Conservation (phyloP, 495 filamentous ascomycete genomes). For the Aspergillus saccharolyticus region DNA sequence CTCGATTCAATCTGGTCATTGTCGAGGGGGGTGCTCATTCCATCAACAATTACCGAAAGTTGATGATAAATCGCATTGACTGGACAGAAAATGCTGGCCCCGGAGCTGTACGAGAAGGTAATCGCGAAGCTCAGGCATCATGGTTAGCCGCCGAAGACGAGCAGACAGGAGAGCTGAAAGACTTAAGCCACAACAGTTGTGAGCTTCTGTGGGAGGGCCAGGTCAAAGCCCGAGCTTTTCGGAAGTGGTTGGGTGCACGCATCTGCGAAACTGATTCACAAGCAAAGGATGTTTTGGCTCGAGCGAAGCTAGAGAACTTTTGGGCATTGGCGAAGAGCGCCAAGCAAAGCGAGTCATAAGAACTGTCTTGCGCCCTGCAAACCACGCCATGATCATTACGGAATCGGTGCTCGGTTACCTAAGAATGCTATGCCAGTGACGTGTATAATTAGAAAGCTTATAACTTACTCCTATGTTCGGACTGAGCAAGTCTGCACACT, state of each 20-base stretch:
- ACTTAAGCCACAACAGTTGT: slow-evolving; percentile 75
- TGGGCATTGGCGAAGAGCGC: slow-evolving; percentile 87
- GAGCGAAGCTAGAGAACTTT: slow-evolving; percentile 88
- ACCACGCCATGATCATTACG: not conserved
- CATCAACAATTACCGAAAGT: slow-evolving; percentile 75
- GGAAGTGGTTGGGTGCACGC: slow-evolving; percentile 72
- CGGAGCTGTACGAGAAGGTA: slow-evolving; percentile 53
- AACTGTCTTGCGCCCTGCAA: not conserved
- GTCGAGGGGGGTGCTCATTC: slow-evolving; percentile 84
- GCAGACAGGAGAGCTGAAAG: slow-evolving; percentile 65
- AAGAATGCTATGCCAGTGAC: not conserved
- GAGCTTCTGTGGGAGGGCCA: slow-evolving; percentile 83
- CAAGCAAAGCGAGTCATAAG: slow-evolving; percentile 35
- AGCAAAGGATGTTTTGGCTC: slow-evolving; percentile 72
- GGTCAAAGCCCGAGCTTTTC: slow-evolving; percentile 69
- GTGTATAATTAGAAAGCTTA: not conserved
- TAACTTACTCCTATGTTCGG: not conserved
- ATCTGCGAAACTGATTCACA: slow-evolving; percentile 84
- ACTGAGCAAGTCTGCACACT: not conserved
- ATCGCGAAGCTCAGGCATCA: slow-evolving; percentile 54
- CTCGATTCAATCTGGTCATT: slow-evolving; percentile 79
- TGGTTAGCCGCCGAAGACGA: slow-evolving; percentile 79
- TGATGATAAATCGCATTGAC: slow-evolving; percentile 88
- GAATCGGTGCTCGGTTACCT: not conserved
- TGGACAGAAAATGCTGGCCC: slow-evolving; percentile 87